Percentiles rank a stretch among this genome's conserved stretches.
phyloP scores from a whole-genome alignment of 345 rosid species.

The Eucalyptus pumila region DNA sequence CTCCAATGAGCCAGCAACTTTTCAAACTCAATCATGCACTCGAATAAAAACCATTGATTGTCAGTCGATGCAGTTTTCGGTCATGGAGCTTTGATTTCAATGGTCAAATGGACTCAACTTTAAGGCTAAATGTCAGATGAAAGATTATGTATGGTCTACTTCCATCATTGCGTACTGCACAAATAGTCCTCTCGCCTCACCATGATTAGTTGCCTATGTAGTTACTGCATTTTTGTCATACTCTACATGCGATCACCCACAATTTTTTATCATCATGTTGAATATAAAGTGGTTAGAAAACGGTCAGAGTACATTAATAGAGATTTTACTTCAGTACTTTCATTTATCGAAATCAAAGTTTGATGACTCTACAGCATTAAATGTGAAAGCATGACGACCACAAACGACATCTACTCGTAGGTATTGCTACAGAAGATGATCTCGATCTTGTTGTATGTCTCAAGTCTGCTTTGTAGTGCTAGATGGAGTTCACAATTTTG shows the following conservation, averaged over 20 bases:
- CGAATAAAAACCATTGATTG: neutral
- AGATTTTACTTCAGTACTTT: neutral
- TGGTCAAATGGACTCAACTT: neutral
- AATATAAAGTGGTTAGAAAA: neutral
- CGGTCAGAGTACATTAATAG: neutral
- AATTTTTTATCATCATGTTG: neutral
- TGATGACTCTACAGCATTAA: neutral
- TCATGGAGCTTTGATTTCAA: neutral
- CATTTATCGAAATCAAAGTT: neutral
- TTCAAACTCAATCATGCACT: neutral
- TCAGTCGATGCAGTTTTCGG: neutral
- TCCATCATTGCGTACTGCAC: neutral
- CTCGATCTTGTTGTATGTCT: neutral
- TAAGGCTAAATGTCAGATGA: neutral
- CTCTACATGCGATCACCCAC: neutral
- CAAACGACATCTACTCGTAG: neutral
- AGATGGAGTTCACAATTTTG: neutral
- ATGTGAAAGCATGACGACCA: neutral
- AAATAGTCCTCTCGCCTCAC: neutral
- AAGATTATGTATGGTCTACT: neutral
- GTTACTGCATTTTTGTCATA: neutral
- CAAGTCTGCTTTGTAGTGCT: neutral
- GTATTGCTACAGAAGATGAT: neutral
- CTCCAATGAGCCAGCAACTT: neutral
- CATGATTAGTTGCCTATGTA: neutral